Evolutionary conservation across 2,329 filamentous ascomycete species (phyloP).

Genomic region (Geosmithia morbida): DNA sequence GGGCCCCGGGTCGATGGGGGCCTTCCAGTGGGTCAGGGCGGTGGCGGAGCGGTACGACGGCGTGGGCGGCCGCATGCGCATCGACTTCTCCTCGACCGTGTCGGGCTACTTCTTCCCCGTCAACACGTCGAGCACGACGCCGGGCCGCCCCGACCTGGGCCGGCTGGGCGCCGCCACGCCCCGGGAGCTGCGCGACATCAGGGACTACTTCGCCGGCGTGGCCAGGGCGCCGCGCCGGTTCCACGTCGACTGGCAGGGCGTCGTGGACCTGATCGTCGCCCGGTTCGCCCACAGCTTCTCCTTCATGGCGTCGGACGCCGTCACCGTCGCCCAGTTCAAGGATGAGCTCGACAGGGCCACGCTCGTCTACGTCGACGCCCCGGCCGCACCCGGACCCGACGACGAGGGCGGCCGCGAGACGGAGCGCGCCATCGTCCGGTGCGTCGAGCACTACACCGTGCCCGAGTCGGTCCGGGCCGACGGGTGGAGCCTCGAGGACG

Average conservation of each 20-base stretch:
- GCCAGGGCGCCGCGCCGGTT: slow-evolving; percentile 16
- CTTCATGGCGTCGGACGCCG: slow-evolving; percentile 17
- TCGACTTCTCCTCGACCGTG: slow-evolving; percentile 37
- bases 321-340: slow-evolving; percentile 14
- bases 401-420: slow-evolving; percentile 13
- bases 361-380: slow-evolving; percentile 27
- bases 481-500: slow-evolving; percentile 24
- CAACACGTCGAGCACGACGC: slow-evolving; percentile 28
- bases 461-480: slow-evolving; percentile 9
- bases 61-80: slow-evolving; percentile 21
- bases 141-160: slow-evolving; percentile 15
- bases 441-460: slow-evolving; percentile 28
- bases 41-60: slow-evolving; percentile 29
- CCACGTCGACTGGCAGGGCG: slow-evolving; percentile 47
- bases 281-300: slow-evolving; percentile 44
- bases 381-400: slow-evolving; percentile 9
- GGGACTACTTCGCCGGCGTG: slow-evolving; percentile 27
- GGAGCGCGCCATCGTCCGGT: slow-evolving; percentile 26
- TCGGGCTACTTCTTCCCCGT: slow-evolving; percentile 35
- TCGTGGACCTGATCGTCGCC: slow-evolving; percentile 49
- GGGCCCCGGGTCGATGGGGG: slow-evolving; percentile 4
- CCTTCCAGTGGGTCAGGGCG: slow-evolving; percentile 25
- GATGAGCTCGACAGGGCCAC: slow-evolving; percentile 22
- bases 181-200: slow-evolving; percentile 18
- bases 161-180: slow-evolving; percentile 13